A percentile compares a stretch with the other conserved stretches of the same genome.
phyloP scores from a whole-genome alignment of 2,329 filamentous ascomycete genomes.

The Diplocarpon mali region DNA sequence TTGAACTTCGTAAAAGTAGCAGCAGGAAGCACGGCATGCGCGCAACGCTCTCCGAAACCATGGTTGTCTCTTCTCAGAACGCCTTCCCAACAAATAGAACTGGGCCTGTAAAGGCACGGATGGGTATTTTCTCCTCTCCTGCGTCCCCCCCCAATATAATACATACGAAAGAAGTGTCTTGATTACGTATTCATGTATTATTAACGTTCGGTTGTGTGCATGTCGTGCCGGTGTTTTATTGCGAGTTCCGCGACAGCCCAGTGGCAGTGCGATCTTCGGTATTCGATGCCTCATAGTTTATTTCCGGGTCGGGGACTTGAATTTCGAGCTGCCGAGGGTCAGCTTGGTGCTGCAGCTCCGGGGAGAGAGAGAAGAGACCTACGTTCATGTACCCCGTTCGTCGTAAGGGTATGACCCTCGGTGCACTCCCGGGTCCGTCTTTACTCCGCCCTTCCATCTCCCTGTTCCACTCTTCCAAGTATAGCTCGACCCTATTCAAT shows the following conservation, averaged over 20 bases:
- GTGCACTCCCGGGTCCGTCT: constrained; percentile 42
- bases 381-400: constrained; percentile 82
- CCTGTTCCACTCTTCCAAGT: constrained; percentile 79
- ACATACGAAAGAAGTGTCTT: background rate
- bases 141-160: background rate
- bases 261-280: constrained; percentile 12
- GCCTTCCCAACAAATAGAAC: background rate
- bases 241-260: constrained; percentile 7
- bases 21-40: background rate
- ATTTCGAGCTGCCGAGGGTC: constrained; percentile 53
- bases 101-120: background rate
- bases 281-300: constrained; percentile 31
- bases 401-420: constrained; percentile 67
- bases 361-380: constrained; percentile 27
- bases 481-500: constrained; percentile 60
- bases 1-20: too few relatives aligned
- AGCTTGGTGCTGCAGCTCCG: background rate
- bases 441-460: constrained; percentile 50
- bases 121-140: background rate
- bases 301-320: constrained; percentile 69
- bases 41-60: background rate
- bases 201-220: background rate
- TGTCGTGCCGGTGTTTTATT: background rate
- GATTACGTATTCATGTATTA: background rate
- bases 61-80: background rate